These are phyloP conservation scores for Xylaria polymorpha DNA, from an alignment of 2,329 filamentous ascomycete genomes.

Conservation along the genomic window DNA sequence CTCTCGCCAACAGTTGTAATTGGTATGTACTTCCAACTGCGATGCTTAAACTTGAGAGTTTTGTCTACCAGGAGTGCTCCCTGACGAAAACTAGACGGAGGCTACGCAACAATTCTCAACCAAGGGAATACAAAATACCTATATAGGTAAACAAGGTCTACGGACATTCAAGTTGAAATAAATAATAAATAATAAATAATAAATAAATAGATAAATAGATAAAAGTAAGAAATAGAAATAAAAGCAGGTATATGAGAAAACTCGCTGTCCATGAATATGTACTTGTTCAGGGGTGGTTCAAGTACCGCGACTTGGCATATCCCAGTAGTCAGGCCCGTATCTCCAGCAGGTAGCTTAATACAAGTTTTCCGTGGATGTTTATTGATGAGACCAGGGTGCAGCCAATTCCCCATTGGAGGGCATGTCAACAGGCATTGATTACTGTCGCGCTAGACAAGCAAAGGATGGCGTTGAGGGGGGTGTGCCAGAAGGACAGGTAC, in stretches of 20 bases:
- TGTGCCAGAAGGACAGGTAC: slow-evolving; percentile 5
- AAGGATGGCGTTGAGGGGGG: slow-evolving; percentile 12
- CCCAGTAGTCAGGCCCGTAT: slow-evolving; percentile 35
- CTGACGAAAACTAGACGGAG: too few species aligned
- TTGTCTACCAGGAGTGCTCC: not conserved
- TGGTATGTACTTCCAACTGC: not conserved
- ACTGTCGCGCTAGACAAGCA: slow-evolving; percentile 41
- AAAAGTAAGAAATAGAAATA: not conserved
- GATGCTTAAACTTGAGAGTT: not conserved
- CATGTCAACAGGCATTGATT: slow-evolving; percentile 40
- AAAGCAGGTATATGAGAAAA: not conserved
- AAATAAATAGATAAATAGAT: not conserved
- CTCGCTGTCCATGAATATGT: slow-evolving; percentile 6
- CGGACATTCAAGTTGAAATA: not conserved
- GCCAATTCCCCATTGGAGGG: slow-evolving; percentile 38
- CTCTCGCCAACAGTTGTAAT: slow-evolving; percentile 1
- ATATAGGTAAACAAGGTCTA: not conserved
- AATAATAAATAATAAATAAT: too few species aligned
- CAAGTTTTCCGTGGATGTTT: slow-evolving; percentile 39
- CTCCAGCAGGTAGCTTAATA: slow-evolving; percentile 25
- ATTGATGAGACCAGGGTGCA: slow-evolving; percentile 43
- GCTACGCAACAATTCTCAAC: not conserved
- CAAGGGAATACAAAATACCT: not conserved
- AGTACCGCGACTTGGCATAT: slow-evolving; percentile 41
- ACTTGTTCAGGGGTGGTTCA: slow-evolving; percentile 24